phyloP scores from a whole-genome alignment of 495 filamentous ascomycete genomes.

The Diplogelasinospora grovesii region DNA sequence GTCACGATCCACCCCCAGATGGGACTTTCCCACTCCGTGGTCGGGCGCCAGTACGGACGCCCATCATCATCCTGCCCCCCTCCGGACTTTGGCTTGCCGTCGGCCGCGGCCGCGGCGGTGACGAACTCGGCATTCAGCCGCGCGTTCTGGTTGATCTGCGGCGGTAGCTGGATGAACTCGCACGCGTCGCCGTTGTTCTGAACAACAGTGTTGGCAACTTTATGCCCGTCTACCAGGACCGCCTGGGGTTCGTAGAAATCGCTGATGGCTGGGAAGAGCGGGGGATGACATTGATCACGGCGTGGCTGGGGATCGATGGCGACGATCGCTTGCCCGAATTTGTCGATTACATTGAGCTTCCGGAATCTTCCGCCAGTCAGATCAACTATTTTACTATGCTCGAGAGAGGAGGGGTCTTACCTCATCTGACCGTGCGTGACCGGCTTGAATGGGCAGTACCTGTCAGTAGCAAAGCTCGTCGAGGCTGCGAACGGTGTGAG shows the following conservation, averaged over 20 bases:
- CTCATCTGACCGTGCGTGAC: conserved; percentile 44
- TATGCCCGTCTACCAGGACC: conserved; percentile 16
- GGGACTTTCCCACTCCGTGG: conserved; percentile 43
- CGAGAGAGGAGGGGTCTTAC: too few species aligned
- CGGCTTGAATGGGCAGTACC: conserved; percentile 31
- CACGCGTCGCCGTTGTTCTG: conserved; percentile 5
- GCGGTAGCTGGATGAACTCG: conserved; percentile 41
- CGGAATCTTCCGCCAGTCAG: too few species aligned
- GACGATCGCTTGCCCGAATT: conserved; percentile 42
- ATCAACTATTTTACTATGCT: too few species aligned
- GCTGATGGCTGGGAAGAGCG: conserved; percentile 26
- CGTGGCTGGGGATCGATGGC: conserved; percentile 26
- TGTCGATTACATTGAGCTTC: conserved; percentile 47
- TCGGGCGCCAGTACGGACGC: conserved; percentile 20
- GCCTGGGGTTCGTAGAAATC: conserved; percentile 14
- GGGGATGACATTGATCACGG: conserved; percentile 27
- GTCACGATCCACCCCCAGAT: conserved; percentile 50
- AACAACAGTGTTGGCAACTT: conserved; percentile 18
- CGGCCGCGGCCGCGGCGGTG: neutral
- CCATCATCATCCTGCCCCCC: too few species aligned
- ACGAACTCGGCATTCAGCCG: conserved; percentile 37
- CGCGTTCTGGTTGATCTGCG: conserved; percentile 43
- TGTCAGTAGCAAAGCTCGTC: neutral
- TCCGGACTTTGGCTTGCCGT: neutral
- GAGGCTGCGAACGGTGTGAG: conserved; percentile 26